Percentiles rank a stretch among this genome's conserved stretches.
Conservation (phyloP, 2,329 filamentous ascomycete species). For the Rhinocladiella similis region DNA sequence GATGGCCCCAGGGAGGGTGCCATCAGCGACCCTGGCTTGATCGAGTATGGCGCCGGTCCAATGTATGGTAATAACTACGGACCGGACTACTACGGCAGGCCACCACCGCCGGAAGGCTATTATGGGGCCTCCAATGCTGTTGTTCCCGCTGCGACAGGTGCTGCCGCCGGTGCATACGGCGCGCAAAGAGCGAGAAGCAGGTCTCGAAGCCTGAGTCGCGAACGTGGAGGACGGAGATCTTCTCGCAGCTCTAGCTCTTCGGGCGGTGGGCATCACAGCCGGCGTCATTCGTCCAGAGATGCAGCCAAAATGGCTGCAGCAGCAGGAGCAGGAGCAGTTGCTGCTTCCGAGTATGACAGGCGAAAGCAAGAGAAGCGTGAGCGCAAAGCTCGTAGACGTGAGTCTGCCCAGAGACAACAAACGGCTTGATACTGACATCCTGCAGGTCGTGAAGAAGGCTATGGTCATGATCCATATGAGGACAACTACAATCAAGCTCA, state of each 20-base stretch:
- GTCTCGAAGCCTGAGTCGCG: conserved; percentile 47
- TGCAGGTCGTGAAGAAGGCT: conserved; percentile 21
- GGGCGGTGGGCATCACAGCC: conserved; percentile 38
- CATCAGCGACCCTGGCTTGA: conserved; percentile 53
- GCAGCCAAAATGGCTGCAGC: conserved; percentile 58
- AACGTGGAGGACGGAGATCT: conserved; percentile 35
- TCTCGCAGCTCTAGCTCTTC: conserved; percentile 36
- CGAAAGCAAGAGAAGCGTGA: conserved; percentile 57
- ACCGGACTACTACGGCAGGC: conserved; percentile 48
- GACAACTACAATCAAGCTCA: conserved; percentile 40
- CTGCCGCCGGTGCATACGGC: conserved; percentile 32
- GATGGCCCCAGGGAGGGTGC: conserved; percentile 45
- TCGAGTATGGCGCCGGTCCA: conserved; percentile 65
- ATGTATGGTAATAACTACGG: conserved; percentile 57
- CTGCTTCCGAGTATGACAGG: conserved; percentile 59
- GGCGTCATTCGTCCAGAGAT: conserved; percentile 41
- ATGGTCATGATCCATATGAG: conserved; percentile 39
- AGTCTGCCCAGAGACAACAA: conserved; percentile 9
- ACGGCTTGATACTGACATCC: conserved; percentile 3
- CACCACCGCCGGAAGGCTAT: conserved; percentile 39
- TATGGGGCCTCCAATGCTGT: conserved; percentile 40
- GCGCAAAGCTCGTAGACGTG: conserved; percentile 41
- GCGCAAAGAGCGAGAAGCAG: conserved; percentile 42
- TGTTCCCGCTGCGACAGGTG: conserved; percentile 40
- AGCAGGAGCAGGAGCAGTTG: conserved; percentile 58